phyloP scores from a whole-genome alignment of 2,329 filamentous ascomycete species.

The Xylaria multiplex region DNA sequence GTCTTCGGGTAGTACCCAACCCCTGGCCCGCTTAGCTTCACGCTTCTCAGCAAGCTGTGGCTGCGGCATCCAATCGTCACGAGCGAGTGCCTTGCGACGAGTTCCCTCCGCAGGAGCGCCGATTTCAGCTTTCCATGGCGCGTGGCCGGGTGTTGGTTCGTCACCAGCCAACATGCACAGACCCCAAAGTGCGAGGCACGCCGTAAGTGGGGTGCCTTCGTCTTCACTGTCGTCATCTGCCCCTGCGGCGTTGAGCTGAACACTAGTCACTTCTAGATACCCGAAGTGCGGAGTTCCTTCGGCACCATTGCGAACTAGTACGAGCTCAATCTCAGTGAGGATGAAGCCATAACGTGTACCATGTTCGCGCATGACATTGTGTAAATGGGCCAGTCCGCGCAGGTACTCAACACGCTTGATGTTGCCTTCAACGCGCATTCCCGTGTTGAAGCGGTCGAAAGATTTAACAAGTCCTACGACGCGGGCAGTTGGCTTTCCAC shows the following conservation, averaged over 20 bases:
- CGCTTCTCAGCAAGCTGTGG: conserved; percentile 79
- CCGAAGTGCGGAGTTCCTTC: conserved; percentile 83
- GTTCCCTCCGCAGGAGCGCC: conserved; percentile 79
- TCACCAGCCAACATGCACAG: conserved; percentile 76
- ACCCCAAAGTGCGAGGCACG: conserved; percentile 79
- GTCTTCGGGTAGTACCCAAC: conserved; percentile 82
- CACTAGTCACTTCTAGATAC: conserved; percentile 78
- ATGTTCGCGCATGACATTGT: conserved; percentile 93
- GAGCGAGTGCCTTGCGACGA: conserved; percentile 73
- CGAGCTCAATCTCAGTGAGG: conserved; percentile 93
- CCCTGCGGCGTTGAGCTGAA: conserved; percentile 62
- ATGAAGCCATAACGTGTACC: conserved; percentile 95
- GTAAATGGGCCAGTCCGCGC: conserved; percentile 83
- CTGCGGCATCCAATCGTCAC: conserved; percentile 80
- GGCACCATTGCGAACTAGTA: conserved; percentile 84
- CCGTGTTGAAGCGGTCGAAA: conserved; percentile 94
- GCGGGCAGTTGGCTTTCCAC: conserved; percentile 58
- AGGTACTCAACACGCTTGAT: conserved; percentile 90
- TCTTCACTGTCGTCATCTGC: conserved; percentile 50
- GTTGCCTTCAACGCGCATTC: conserved; percentile 87
- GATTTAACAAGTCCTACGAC: conserved; percentile 80
- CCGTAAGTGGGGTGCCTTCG: conserved; percentile 65
- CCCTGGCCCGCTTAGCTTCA: conserved; percentile 76
- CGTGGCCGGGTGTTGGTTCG: conserved; percentile 67
- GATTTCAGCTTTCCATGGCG: conserved; percentile 75